These are phyloP conservation scores for Colletotrichum euphorbiae DNA, from an alignment of 2,329 filamentous ascomycete genomes.

Conservation along the genomic window DNA sequence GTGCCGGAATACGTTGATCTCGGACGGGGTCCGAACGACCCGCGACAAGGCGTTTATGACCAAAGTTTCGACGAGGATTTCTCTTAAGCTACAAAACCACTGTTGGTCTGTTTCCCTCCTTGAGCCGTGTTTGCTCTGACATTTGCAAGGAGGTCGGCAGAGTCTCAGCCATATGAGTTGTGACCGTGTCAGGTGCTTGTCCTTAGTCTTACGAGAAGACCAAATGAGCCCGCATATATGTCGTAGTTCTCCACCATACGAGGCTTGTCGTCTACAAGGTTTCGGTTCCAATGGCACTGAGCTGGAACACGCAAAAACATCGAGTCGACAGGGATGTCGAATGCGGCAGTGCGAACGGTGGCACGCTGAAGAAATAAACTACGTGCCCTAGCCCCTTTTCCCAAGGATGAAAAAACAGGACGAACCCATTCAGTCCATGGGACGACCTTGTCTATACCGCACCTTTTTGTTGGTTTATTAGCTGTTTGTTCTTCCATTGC, in stretches of 20 bases:
- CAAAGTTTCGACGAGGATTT: not conserved
- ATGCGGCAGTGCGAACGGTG: slow-evolving; percentile 4
- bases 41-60: slow-evolving; percentile 14
- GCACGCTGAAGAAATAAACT: slow-evolving; percentile 22
- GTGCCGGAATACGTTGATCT: slow-evolving; percentile 1
- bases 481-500: slow-evolving; percentile 6
- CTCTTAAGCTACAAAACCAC: not conserved
- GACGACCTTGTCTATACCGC: slow-evolving; percentile 33
- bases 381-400: slow-evolving; percentile 24
- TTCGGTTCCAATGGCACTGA: not conserved
- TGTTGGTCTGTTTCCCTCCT: not conserved
- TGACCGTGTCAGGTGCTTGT: slow-evolving; percentile 1
- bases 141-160: not conserved
- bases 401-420: slow-evolving; percentile 24
- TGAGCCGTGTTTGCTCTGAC: not conserved
- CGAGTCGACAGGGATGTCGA: slow-evolving; percentile 7
- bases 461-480: slow-evolving; percentile 4
- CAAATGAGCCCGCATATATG: not conserved
- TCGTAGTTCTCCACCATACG: slow-evolving; percentile 3
- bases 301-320: slow-evolving; percentile 9
- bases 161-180: slow-evolving; percentile 6
- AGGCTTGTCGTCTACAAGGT: slow-evolving; percentile 5
- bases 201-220: not conserved
- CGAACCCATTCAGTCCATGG: slow-evolving; percentile 29
- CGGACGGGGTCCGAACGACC: not conserved